phyloP scores from a whole-genome alignment of 1,284 basidiomycete genomes.

The Ceratobasidium sp. region DNA sequence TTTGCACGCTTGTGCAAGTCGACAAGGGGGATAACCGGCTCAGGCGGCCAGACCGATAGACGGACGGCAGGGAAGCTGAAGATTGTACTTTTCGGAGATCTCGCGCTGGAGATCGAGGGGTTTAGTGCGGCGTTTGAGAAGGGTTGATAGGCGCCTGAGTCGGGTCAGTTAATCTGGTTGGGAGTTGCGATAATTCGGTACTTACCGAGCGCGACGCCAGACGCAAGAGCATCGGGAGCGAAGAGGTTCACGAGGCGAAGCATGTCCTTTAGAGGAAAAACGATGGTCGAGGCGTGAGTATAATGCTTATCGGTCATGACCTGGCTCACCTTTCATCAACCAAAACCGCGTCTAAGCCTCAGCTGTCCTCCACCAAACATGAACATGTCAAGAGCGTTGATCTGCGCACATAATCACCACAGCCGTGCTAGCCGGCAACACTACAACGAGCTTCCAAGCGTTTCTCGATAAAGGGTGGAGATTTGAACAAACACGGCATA shows the following conservation, averaged over 20 bases:
- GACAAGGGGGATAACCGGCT: conserved; percentile 14
- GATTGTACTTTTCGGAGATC: conserved; percentile 17
- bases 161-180: background rate
- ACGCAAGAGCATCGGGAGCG: background rate
- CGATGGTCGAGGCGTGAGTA: background rate
- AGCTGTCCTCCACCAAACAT: background rate
- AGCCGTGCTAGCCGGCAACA: conserved; percentile 3
- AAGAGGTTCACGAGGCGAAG: conserved; percentile 17
- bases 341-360: background rate
- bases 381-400: background rate
- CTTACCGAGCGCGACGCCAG: conserved; percentile 18
- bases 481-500: conserved; percentile 1
- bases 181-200: conserved; percentile 6
- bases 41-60: conserved; percentile 25
- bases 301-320: background rate
- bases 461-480: background rate
- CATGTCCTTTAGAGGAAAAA: background rate
- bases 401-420: conserved; percentile 29
- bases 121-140: conserved; percentile 30
- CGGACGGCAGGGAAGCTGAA: conserved; percentile 33
- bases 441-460: background rate
- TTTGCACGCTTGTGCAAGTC: conserved; percentile 23
- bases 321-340: conserved; percentile 13
- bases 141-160: background rate
- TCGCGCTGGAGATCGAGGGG: conserved; percentile 33